phyloP scores from a whole-genome alignment of 306 rosid species.

The Dalbergia cochinchinensis region DNA sequence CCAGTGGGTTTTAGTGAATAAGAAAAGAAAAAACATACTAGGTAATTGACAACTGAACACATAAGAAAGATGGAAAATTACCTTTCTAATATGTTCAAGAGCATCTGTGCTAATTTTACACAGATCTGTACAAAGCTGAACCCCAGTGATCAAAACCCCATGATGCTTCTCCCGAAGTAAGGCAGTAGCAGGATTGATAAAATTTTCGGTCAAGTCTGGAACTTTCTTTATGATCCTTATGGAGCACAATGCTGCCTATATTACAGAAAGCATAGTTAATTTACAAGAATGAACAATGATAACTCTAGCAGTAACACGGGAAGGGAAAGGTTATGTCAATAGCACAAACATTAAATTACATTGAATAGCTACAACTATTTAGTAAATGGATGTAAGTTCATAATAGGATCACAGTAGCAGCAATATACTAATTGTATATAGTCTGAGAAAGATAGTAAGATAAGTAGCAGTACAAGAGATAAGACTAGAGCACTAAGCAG shows the following conservation, averaged over 20 bases:
- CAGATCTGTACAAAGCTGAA: constrained; percentile 97
- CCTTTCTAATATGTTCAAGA: constrained; percentile 90
- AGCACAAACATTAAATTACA: constrained; percentile 41
- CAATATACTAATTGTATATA: too few species aligned
- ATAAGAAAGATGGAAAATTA: constrained; percentile 49
- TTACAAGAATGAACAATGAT: constrained; percentile 45
- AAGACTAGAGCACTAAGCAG: too few species aligned
- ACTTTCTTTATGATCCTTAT: constrained; percentile 97
- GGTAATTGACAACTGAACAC: constrained; percentile 17
- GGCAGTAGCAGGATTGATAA: constrained; percentile 86
- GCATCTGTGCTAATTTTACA: constrained; percentile 88
- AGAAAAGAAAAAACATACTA: neutral
- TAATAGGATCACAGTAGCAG: too few species aligned
- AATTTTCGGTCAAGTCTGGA: constrained; percentile 97
- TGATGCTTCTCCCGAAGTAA: constrained; percentile 97
- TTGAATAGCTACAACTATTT: constrained; percentile 7
- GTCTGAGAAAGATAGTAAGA: too few species aligned
- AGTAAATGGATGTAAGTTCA: constrained; percentile 40
- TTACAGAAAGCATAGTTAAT: constrained; percentile 50
- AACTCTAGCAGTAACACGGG: constrained; percentile 22
- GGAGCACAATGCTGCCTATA: constrained; percentile 95
- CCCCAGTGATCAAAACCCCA: constrained; percentile 95
- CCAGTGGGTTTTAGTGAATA: constrained; percentile 31
- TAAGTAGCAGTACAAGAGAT: too few species aligned
- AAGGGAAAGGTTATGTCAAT: constrained; percentile 28